Percentiles rank a stretch among this genome's conserved stretches.
Evolutionary conservation across 2,329 filamentous ascomycete genomes (phyloP).

Genomic region (Daldinia sp.): DNA sequence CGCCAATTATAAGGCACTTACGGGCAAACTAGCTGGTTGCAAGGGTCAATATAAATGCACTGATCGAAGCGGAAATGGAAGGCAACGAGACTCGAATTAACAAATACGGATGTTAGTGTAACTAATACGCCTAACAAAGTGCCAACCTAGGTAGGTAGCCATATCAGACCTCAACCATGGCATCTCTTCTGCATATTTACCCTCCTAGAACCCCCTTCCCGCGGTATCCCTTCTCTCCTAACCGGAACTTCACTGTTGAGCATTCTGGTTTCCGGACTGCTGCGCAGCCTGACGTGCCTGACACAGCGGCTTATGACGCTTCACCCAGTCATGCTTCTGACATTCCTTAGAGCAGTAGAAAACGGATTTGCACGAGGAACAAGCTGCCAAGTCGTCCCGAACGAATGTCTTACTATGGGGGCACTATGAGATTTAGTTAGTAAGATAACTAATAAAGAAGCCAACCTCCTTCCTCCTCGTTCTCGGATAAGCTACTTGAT

Average conservation of each 20-base stretch:
- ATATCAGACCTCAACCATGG: background rate
- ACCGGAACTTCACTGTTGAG: background rate
- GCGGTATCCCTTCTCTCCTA: background rate
- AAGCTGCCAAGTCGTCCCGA: background rate
- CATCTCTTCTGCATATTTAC: background rate
- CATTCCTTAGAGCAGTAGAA: constrained; percentile 37
- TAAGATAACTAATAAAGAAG: no score
- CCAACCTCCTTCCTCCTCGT: no score
- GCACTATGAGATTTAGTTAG: background rate
- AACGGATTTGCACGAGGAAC: constrained; percentile 22
- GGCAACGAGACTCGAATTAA: background rate
- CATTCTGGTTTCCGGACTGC: background rate
- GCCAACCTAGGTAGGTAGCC: background rate
- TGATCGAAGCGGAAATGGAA: background rate
- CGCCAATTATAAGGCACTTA: background rate
- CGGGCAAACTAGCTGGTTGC: background rate
- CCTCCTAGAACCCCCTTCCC: background rate
- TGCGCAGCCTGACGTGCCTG: constrained; percentile 1
- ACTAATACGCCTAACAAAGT: background rate
- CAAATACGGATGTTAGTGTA: background rate
- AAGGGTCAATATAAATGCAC: background rate
- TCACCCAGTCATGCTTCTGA: constrained; percentile 29
- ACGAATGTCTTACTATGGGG: background rate
- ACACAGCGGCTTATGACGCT: constrained; percentile 33
- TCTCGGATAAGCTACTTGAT: no score